Percentiles rank a stretch among this genome's conserved stretches.
Evolutionary conservation across 768 basidiomycete genomes (phyloP).

Genomic region (Leucosporidium yakuticum): DNA sequence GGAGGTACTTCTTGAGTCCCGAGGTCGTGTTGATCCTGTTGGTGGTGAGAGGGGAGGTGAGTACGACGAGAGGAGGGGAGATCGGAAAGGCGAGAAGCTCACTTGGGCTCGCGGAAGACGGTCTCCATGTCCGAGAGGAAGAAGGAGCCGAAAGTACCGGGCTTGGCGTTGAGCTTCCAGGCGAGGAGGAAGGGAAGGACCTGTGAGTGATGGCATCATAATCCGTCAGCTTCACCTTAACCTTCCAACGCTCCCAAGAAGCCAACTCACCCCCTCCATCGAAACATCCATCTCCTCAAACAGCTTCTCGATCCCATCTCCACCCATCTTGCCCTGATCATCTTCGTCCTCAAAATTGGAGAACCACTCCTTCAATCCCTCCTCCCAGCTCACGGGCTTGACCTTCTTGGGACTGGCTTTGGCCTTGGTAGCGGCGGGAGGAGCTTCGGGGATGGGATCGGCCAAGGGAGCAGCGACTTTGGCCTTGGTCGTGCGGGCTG

Average conservation of each 20-base stretch:
- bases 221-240: background rate
- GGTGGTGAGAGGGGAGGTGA: background rate
- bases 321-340: conserved; percentile 51
- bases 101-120: conserved; percentile 11
- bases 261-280: conserved; percentile 57
- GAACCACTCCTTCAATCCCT: conserved; percentile 21
- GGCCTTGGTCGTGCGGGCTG: background rate
- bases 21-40: background rate
- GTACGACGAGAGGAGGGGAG: background rate
- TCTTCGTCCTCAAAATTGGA: conserved; percentile 13
- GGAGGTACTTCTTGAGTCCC: conserved; percentile 59
- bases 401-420: background rate
- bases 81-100: background rate
- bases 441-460: no score
- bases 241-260: background rate
- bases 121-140: conserved; percentile 7
- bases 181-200: conserved; percentile 27
- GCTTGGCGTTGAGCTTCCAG: conserved; percentile 15
- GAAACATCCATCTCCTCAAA: conserved; percentile 66
- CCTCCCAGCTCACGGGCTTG: conserved; percentile 12
- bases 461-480: background rate
- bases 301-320: conserved; percentile 65
- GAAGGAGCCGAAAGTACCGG: conserved; percentile 16
- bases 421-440: background rate
- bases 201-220: background rate